Evolutionary conservation across 2,329 filamentous ascomycete species (phyloP).

Genomic region (Hypoxylon rubiginosum): DNA sequence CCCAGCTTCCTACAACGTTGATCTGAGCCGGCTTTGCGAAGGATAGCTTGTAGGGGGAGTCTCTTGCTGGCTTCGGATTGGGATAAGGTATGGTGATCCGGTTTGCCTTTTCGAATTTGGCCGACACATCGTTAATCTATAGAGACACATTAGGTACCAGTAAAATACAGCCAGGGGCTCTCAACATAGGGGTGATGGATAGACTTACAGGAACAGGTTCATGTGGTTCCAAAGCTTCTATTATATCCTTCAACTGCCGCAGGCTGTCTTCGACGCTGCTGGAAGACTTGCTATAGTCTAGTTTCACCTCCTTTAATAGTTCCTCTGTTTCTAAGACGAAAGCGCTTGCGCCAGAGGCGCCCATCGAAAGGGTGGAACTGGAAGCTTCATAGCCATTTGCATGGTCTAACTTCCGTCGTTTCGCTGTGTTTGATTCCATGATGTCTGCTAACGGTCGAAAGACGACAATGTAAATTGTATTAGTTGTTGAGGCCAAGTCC

Average conservation of each 20-base stretch:
- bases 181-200: constrained; percentile 4
- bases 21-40: constrained; percentile 82
- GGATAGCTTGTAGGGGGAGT: constrained; percentile 84
- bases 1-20: constrained; percentile 92
- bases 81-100: constrained; percentile 86
- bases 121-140: constrained; percentile 77
- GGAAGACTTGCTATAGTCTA: constrained; percentile 66
- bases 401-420: constrained; percentile 64
- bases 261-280: constrained; percentile 64
- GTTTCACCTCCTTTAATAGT: constrained; percentile 66
- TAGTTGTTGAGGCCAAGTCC: not conserved
- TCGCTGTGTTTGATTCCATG: constrained; percentile 62
- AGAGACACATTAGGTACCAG: constrained; percentile 21
- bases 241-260: constrained; percentile 64
- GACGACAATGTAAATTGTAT: constrained; percentile 4
- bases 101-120: constrained; percentile 75
- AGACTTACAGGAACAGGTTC: constrained; percentile 64
- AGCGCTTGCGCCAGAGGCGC: constrained; percentile 59
- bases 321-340: constrained; percentile 73
- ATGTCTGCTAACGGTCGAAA: not conserved
- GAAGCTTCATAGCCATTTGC: constrained; percentile 55
- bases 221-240: constrained; percentile 66
- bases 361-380: constrained; percentile 57
- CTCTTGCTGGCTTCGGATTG: constrained; percentile 79
- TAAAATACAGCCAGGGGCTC: not conserved